Evolutionary conservation across 2,329 filamentous ascomycete species (phyloP).

Genomic region (Chaetomium sp.): DNA sequence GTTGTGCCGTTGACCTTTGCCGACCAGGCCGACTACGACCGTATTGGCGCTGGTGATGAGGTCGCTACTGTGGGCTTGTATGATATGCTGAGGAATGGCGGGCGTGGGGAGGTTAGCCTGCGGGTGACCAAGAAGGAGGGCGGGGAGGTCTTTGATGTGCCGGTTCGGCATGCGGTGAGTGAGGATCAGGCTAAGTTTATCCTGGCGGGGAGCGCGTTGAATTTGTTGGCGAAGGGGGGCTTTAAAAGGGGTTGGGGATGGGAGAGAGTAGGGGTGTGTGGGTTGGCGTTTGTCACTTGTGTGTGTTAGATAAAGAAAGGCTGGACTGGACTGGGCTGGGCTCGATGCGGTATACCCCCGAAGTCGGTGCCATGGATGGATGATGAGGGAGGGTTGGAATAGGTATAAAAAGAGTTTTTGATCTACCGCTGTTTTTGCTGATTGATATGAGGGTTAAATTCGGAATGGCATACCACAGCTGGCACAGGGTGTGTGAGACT

Average conservation of each 20-base stretch:
- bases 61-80: constrained; percentile 81
- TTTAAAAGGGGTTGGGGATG: neutral
- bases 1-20: constrained; percentile 92
- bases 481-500: too few species aligned
- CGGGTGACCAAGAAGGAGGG: constrained; percentile 61
- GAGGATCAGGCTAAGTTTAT: constrained; percentile 92
- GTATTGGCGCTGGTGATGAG: constrained; percentile 78
- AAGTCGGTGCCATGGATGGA: too few species aligned
- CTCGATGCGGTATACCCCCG: too few species aligned
- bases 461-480: too few species aligned
- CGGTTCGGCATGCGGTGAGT: constrained; percentile 84
- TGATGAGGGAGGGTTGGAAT: too few species aligned
- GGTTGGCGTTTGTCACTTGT: neutral
- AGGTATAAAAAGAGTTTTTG: too few species aligned
- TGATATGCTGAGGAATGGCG: constrained; percentile 76
- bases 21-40: constrained; percentile 84
- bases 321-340: too few species aligned
- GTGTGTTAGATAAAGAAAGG: neutral
- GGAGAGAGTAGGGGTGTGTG: neutral
- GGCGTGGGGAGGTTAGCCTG: constrained; percentile 75
- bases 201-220: constrained; percentile 89
- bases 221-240: constrained; percentile 71
- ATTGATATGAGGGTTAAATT: too few species aligned
- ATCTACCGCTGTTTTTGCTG: too few species aligned
- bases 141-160: constrained; percentile 68